phyloP scores from a whole-genome alignment of 2,329 filamentous ascomycete species.

The Penicillium oxalicum region DNA sequence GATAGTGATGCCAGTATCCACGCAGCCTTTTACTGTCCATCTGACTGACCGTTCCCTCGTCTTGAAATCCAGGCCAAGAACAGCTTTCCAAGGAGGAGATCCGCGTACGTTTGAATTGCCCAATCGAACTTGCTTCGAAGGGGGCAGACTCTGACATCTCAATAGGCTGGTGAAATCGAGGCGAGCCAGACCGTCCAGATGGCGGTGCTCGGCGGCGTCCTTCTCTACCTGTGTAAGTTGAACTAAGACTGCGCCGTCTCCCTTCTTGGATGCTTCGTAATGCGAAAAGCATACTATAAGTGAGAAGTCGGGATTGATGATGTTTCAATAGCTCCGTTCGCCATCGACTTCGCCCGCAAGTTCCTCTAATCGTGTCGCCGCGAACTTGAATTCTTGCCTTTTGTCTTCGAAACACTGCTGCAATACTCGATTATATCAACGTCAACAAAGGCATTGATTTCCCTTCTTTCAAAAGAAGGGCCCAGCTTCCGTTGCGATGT shows the following conservation, averaged over 20 bases:
- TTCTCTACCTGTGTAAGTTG: constrained; percentile 57
- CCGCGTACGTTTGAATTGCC: constrained; percentile 27
- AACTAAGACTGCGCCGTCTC: not conserved
- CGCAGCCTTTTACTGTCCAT: not conserved
- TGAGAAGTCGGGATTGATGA: not conserved
- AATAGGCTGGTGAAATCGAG: constrained; percentile 47
- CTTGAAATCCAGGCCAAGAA: constrained; percentile 32
- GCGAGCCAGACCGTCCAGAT: constrained; percentile 51
- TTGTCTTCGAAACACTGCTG: constrained; percentile 1
- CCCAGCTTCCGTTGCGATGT: no score
- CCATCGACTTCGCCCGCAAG: constrained; percentile 45
- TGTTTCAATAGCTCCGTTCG: constrained; percentile 40
- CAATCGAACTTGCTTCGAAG: not conserved
- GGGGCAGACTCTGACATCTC: not conserved
- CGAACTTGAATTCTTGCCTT: not conserved
- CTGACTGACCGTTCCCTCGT: no score
- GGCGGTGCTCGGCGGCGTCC: constrained; percentile 48
- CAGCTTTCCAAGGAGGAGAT: constrained; percentile 44
- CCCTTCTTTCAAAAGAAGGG: no score
- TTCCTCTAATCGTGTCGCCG: constrained; percentile 36
- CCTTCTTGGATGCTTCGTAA: not conserved
- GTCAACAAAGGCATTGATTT: not conserved
- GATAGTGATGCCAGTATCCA: not conserved
- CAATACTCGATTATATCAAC: constrained; percentile 6
- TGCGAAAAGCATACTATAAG: no score